Evolutionary conservation across 2,329 filamentous ascomycete species (phyloP).

Genomic region (Colletotrichum karsti): DNA sequence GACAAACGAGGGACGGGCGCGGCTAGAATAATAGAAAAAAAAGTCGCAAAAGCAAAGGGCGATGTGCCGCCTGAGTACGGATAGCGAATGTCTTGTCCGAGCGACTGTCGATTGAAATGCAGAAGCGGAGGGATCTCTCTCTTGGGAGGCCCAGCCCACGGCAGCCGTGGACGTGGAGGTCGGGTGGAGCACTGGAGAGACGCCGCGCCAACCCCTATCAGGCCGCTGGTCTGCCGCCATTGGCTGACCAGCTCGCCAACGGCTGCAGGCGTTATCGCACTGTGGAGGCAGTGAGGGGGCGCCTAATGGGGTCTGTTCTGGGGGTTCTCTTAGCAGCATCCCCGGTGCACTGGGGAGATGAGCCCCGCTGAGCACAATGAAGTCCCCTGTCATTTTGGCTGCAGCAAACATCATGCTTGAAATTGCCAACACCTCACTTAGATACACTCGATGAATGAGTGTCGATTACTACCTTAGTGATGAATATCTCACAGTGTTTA

Average conservation of each 20-base stretch:
- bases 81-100: constrained; percentile 21
- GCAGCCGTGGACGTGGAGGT: constrained; percentile 9
- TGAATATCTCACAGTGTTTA: neutral
- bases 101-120: constrained; percentile 12
- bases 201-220: constrained; percentile 24
- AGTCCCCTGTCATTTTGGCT: neutral
- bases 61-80: neutral
- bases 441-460: neutral
- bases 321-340: neutral
- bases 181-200: constrained; percentile 2
- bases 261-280: constrained; percentile 14
- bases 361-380: neutral
- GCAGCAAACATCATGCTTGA: neutral
- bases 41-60: neutral
- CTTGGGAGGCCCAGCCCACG: neutral
- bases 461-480: too few relatives aligned
- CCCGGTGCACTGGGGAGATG: neutral
- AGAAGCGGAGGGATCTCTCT: constrained; percentile 21
- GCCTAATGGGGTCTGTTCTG: neutral
- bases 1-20: neutral
- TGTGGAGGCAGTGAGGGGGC: constrained; percentile 16
- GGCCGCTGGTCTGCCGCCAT: constrained; percentile 11
- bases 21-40: neutral
- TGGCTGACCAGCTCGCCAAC: neutral
- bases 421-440: neutral